These are phyloP conservation scores for Termitomyces sp. DNA, from an alignment of 768 basidiomycete genomes.

Conservation along the genomic window DNA sequence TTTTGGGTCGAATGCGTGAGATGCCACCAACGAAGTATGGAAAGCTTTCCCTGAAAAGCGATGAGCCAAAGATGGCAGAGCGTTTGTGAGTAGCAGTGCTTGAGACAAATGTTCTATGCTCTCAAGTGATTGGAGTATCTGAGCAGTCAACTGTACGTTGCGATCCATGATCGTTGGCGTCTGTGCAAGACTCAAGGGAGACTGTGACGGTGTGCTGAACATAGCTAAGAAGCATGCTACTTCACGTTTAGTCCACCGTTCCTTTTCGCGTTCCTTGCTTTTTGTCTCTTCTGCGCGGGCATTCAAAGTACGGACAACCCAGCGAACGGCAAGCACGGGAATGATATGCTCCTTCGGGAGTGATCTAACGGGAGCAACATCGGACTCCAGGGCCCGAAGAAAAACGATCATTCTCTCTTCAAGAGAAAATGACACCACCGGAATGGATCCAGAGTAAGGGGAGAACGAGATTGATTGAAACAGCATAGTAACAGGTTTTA, in stretches of 20 bases:
- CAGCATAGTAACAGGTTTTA: slow-evolving; percentile 43
- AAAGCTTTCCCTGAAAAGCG: slow-evolving; percentile 55
- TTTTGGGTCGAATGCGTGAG: slow-evolving; percentile 14
- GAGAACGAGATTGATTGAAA: slow-evolving; percentile 34
- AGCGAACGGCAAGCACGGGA: slow-evolving; percentile 54
- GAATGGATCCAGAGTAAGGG: slow-evolving; percentile 25
- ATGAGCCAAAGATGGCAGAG: slow-evolving; percentile 38
- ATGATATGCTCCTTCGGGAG: slow-evolving; percentile 42
- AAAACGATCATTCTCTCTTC: slow-evolving; percentile 50
- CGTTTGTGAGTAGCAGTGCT: slow-evolving; percentile 48
- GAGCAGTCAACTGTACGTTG: slow-evolving; percentile 64
- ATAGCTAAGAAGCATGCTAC: slow-evolving; percentile 52
- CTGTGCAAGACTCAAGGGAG: slow-evolving; percentile 6
- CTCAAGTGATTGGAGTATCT: slow-evolving; percentile 53
- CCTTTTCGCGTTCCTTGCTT: slow-evolving; percentile 55
- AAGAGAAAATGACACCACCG: slow-evolving; percentile 43
- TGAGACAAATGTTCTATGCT: slow-evolving; percentile 56
- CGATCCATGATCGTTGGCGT: slow-evolving; percentile 42
- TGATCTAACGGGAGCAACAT: slow-evolving; percentile 37
- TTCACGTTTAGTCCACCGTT: slow-evolving; percentile 65
- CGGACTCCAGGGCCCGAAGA: slow-evolving; percentile 50
- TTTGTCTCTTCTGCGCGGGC: slow-evolving; percentile 42
- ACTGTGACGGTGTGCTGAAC: slow-evolving; percentile 25
- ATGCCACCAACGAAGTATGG: slow-evolving; percentile 44
- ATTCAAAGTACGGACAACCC: slow-evolving; percentile 49